Evolutionary conservation across 192 early-diverging fungal species (phyloP), one percentile per base, ranked within the genome.

Genomic region (Entomortierella beljakovae): DNA sequence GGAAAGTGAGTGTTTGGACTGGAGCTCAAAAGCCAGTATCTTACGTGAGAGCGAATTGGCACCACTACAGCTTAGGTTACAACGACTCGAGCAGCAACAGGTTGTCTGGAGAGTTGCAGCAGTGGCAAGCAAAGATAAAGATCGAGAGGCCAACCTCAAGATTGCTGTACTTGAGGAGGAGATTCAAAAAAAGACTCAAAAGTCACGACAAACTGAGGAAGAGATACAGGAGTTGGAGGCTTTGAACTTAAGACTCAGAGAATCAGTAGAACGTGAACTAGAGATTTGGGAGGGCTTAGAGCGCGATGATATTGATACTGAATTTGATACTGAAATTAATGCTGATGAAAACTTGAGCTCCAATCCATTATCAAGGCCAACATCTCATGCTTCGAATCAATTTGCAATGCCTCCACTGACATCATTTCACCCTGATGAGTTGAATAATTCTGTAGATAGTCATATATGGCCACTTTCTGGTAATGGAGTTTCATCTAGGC

Each of bases 41-140:
- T 15, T 69, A 2, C 75, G 62, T 23, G 75, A 79, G 34, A 54
- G 25, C 10, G 75, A 79, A 57, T 35, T 79, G 23, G 75, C 75
- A 0, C 75, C 75, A 11, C 59, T 79, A 10, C 75, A 79, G 13
- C 33, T 79, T 31, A 54, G 75, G n/a, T 51, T 79, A 13, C 75
- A 79, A 34, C 75, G 75, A 18, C 23, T 79, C 29, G 75, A 79
- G 23, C 75, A 79, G 32, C 75, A 70, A 31, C 75, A 79, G 46
- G 28, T 70, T 11, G 75, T 79, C 2, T 79, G 75, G 75, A 62
- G 70, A 49, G 75, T 79, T 5, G 75, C 75, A 20, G 75, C 61
- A 16, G 68, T 58, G 23, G 75, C 75, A 22, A 79, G 62, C 7
- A 79, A 65, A 68, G 67, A 68, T 31, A 79, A 79, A 62, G 67